Percentiles rank a stretch among this genome's conserved stretches.
These are phyloP conservation scores for Penicillium sp. DNA, from an alignment of 2,329 filamentous ascomycete genomes.

Conservation along the genomic window DNA sequence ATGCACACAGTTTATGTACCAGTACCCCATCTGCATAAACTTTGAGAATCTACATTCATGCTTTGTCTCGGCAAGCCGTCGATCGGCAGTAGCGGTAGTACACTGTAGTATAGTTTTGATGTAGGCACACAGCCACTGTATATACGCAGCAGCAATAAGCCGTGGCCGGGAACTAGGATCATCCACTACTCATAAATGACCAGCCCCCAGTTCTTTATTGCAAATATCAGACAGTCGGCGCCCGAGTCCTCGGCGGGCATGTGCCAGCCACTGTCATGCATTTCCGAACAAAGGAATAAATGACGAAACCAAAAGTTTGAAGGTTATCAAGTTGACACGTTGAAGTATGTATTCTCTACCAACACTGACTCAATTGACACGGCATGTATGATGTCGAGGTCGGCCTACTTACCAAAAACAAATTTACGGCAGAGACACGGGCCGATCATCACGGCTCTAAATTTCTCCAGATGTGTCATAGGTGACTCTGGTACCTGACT, in stretches of 20 bases:
- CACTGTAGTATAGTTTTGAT: not conserved
- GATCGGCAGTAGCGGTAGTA: not conserved
- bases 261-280: not conserved
- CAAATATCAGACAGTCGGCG: not conserved
- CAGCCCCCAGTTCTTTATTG: not conserved
- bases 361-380: not conserved
- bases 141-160: not conserved
- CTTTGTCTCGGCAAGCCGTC: not conserved
- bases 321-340: not conserved
- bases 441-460: conserved; percentile 6
- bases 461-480: not conserved
- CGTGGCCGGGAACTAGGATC: not conserved
- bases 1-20: not conserved
- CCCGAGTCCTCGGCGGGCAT: not conserved
- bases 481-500: not conserved
- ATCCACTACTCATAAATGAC: not conserved
- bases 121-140: conserved; percentile 8
- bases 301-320: not conserved
- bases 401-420: conserved; percentile 8
- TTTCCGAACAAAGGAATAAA: not conserved
- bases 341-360: not conserved
- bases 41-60: not conserved
- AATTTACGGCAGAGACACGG: not conserved
- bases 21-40: not conserved
- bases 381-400: not conserved